A percentile compares a stretch with the other conserved stretches of the same genome.
phyloP scores from a whole-genome alignment of 495 filamentous ascomycete species.

The Hypoxylon rickii region DNA sequence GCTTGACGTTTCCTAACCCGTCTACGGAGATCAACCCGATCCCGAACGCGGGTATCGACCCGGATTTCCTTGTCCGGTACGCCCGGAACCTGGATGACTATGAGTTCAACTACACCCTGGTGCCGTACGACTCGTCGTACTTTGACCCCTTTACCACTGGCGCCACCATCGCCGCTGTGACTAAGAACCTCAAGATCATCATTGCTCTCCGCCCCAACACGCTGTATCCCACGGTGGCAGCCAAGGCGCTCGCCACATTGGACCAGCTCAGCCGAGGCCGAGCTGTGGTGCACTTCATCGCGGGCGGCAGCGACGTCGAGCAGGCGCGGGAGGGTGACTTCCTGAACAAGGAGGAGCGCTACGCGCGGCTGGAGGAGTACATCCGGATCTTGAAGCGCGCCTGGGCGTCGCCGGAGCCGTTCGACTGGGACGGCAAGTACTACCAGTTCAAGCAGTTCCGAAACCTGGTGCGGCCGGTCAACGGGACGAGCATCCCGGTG shows the following conservation, averaged over 20 bases:
- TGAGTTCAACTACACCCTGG: slow-evolving; percentile 58
- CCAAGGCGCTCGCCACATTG: slow-evolving; percentile 59
- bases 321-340: slow-evolving; percentile 60
- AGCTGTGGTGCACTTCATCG: slow-evolving; percentile 61
- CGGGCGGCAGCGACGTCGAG: slow-evolving; percentile 57
- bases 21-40: slow-evolving; percentile 58
- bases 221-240: slow-evolving; percentile 58
- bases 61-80: slow-evolving; percentile 53
- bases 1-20: slow-evolving; percentile 53
- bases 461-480: slow-evolving; percentile 53
- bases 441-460: slow-evolving; percentile 58
- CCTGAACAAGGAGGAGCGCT: slow-evolving; percentile 56
- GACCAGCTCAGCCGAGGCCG: slow-evolving; percentile 57
- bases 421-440: slow-evolving; percentile 58
- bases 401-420: slow-evolving; percentile 55
- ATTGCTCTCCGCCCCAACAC: slow-evolving; percentile 62
- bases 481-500: slow-evolving; percentile 52
- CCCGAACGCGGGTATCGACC: slow-evolving; percentile 51
- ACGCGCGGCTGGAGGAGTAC: slow-evolving; percentile 57
- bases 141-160: slow-evolving; percentile 58
- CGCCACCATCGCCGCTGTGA: slow-evolving; percentile 55
- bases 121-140: slow-evolving; percentile 56
- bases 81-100: slow-evolving; percentile 57
- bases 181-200: slow-evolving; percentile 60
- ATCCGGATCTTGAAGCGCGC: slow-evolving; percentile 57